Base-by-base conservation (phyloP, 2,329 filamentous ascomycete genomes). In the Endothia cerciana region DNA sequence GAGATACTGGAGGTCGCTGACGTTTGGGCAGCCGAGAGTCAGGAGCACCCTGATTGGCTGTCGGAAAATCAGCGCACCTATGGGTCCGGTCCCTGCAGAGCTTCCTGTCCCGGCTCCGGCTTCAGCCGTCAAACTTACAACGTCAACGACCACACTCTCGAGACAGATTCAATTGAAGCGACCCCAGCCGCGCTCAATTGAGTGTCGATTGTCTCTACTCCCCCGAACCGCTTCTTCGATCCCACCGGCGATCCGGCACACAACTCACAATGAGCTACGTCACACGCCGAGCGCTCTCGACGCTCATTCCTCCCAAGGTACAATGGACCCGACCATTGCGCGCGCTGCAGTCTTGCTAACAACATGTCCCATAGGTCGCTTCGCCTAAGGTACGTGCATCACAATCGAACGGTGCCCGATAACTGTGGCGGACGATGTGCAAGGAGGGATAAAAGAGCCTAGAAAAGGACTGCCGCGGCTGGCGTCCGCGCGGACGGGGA, bases 271-370 rank as follows among this genome's bases (percentile, higher is more conserved):
- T 97, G 94, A 97, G 93, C 87, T 95, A 89, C 88, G 87, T 96
- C 77, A 88, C 89, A 77, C 92, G 91, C 83, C 90, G 94, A 84
- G 91, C 88, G 87, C 91, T 97, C 78, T 98, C 95, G 79, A 97
- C 96, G 86, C 91, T 99, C 82, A 97, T 99, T 77, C 96, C 96
- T 75, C 95, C 96, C 78, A 99, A 99, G 93, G 94, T 97, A 85
- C 74, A 85, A 15, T 41, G 22, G 38, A 28, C 17, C 51, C 30
- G 15, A n/a, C 49, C 47, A 45, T 30, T 40, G 56, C 49, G 15
- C 30, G 40, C 45, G 43, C 33, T 38, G 36, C n/a, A 49, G 22
- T 25, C 75, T 57, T 76, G 71, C 82, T 84, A 77, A 84, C 73
- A 69, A 62, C 47, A 56, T 60, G 68, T 63, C 73, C 73, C 71